Base-by-base conservation (phyloP, 805 yeast genomes). In the Candida montana region DNA sequence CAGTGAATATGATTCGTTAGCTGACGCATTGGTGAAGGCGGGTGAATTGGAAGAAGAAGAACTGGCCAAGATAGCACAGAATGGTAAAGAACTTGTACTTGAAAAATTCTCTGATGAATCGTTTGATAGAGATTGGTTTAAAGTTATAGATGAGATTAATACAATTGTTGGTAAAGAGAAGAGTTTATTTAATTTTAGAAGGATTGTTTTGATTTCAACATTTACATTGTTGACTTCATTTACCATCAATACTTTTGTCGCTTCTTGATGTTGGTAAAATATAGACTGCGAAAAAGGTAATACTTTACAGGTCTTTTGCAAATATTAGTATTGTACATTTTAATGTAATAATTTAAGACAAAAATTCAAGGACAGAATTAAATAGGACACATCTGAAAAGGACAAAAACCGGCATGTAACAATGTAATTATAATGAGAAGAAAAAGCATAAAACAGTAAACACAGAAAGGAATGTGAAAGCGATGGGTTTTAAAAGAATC, bases 81-180 rank as follows among this genome's bases (percentile, higher is more conserved):
- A 75, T 31, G 89, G 75, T 7, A 50, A 55, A 34, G 54, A 61
- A n/a, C 58, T 72, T 44, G 77, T 70, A 10, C 45, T 61, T 24
- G 67, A 71, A 38, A 72, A 75, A 55, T 86, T 87, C 54, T 77
- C 87, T 5, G 85, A 84, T 55, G 63, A 61, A 16, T 67, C 63
- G 20, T 86, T 86, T 54, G 74, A 68, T 30, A 49, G 47, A 7
- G 61, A 64, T 20, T 86, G 95, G 95, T 58, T 50, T n/a, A 44
- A 51, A 29, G 45, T 46, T 7, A 36, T 61, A 15, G 42, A 42
- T 10, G 47, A 35, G 23, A 39, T 48, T 17, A 33, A 42, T 10
- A 21, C 9, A 4, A 27, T 44, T 10, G 11, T 20, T 28, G 15
- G 13, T 16, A 34, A 26, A 31, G 24, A 28, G 12, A 4, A 31